Percentiles rank a stretch among this genome's conserved stretches.
phyloP scores from a whole-genome alignment of 345 rosid genomes.

The Adansonia digitata region DNA sequence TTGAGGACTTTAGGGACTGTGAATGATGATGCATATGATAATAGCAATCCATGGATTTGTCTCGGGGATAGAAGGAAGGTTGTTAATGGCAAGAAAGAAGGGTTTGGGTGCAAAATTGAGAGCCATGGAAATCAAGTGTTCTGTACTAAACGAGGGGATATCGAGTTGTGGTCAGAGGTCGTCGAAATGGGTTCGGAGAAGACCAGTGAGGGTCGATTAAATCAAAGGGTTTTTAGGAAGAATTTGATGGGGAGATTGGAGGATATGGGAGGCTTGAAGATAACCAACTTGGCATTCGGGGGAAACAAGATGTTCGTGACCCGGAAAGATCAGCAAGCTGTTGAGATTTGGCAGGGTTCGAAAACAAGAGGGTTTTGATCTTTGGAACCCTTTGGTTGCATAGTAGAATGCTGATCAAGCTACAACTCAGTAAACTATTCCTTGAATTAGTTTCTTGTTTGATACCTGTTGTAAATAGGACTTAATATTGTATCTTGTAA shows the following conservation, averaged over 20 bases:
- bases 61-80: slow-evolving; percentile 54
- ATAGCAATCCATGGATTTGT: slow-evolving; percentile 49
- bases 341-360: slow-evolving; percentile 91
- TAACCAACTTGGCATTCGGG: slow-evolving; percentile 67
- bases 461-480: neutral
- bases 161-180: slow-evolving; percentile 87
- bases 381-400: neutral
- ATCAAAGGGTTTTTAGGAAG: slow-evolving; percentile 63
- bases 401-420: neutral
- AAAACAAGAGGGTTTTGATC: slow-evolving; percentile 6
- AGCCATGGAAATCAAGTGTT: slow-evolving; percentile 77
- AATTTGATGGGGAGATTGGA: slow-evolving; percentile 53
- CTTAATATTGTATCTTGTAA: neutral
- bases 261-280: slow-evolving; percentile 52
- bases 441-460: neutral
- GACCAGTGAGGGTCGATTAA: slow-evolving; percentile 27
- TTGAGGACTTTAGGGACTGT: slow-evolving; percentile 53
- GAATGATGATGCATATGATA: slow-evolving; percentile 1
- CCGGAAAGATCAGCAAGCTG: slow-evolving; percentile 60
- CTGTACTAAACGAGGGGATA: slow-evolving; percentile 57
- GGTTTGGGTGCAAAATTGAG: slow-evolving; percentile 70
- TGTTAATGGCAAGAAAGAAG: slow-evolving; percentile 68
- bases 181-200: slow-evolving; percentile 34
- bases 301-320: slow-evolving; percentile 81
- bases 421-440: neutral